Conservation (phyloP, 768 basidiomycete species). For the Leccinum disarticulatum region DNA sequence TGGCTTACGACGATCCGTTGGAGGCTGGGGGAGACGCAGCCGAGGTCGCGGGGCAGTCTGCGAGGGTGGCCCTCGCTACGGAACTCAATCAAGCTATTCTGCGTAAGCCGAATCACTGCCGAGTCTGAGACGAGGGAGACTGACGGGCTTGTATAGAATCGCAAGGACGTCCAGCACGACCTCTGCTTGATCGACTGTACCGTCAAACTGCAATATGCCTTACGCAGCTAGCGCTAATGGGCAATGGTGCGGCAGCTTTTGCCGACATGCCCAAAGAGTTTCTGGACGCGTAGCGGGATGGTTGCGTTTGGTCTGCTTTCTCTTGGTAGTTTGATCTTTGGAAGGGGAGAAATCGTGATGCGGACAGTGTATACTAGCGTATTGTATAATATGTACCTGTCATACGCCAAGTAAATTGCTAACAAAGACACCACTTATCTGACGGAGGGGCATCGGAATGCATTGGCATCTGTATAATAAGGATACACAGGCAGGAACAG, state of each 20-base stretch:
- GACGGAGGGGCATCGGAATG: background rate
- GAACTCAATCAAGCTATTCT: conserved; percentile 83
- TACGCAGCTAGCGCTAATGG: conserved; percentile 67
- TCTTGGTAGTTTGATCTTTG: background rate
- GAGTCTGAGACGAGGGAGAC: background rate
- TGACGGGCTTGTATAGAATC: conserved; percentile 51
- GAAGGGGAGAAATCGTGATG: conserved; percentile 1
- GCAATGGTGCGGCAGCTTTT: conserved; percentile 77
- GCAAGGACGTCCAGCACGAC: conserved; percentile 68
- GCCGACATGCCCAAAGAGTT: conserved; percentile 78
- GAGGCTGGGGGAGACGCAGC: conserved; percentile 64
- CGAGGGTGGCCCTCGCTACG: conserved; percentile 63
- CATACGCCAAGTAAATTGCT: conserved; percentile 8
- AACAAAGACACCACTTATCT: conserved; percentile 16
- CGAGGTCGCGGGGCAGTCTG: conserved; percentile 66
- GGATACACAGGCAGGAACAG: conserved; percentile 25
- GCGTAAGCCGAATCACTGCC: conserved; percentile 46
- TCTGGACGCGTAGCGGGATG: conserved; percentile 42
- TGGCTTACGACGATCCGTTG: conserved; percentile 76
- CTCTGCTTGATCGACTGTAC: conserved; percentile 74
- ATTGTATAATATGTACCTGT: conserved; percentile 7
- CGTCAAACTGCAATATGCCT: conserved; percentile 71
- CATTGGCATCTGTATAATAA: conserved; percentile 21
- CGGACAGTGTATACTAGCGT: conserved; percentile 15
- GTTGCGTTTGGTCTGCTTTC: no score